Evolutionary conservation across 768 basidiomycete species (phyloP), one percentile per base, ranked within the genome.

Genomic region (Dioszegia crocea): DNA sequence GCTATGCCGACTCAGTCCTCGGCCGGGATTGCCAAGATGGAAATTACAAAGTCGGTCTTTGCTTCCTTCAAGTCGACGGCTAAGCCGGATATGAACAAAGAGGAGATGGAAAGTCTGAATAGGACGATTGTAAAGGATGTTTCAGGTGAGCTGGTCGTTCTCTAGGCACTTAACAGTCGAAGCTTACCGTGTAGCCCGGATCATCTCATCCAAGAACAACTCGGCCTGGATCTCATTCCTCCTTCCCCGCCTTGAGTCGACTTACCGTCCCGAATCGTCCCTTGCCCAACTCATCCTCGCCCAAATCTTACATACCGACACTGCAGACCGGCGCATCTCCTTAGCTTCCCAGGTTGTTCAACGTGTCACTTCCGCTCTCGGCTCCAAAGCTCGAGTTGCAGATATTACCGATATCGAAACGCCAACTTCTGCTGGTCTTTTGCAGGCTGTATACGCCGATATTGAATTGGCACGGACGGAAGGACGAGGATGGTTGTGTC

Each of bases 251-350:
- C 62, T 89, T 11, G 77, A 80, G 1, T 81, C 83, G 46, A 50
- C 77, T 0, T 79, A 83, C 60, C 68, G 83, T 0, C 81, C 87
- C 61, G 78, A 82, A 29, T 81, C 84, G 17, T 75, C 83, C 2
- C 75, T 91, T 45, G 82, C 83, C 0, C 84, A 84, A 67, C 78
- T 91, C 10, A 77, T 88, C 52, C 76, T 83, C n/a, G 81, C 84
- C n/a, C 81, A 83, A 0, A 73, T 92, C 53, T 73, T 91, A 30
- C 74, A 75, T 30, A 81, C 80, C 24, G 63, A 85, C 0, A 81
- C 84, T 4, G 85, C 85, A 14, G 82, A 83, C 39, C 82, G 82
- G 50, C 85, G 85, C 62, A 71, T 88, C 31, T 79, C 82, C 8
- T 77, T 83, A 1, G 86, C 84, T 1, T 75, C 79, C 2, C 59